Base-by-base conservation (phyloP, 2,329 filamentous ascomycete genomes). In the Curvularia eragrostidis region DNA sequence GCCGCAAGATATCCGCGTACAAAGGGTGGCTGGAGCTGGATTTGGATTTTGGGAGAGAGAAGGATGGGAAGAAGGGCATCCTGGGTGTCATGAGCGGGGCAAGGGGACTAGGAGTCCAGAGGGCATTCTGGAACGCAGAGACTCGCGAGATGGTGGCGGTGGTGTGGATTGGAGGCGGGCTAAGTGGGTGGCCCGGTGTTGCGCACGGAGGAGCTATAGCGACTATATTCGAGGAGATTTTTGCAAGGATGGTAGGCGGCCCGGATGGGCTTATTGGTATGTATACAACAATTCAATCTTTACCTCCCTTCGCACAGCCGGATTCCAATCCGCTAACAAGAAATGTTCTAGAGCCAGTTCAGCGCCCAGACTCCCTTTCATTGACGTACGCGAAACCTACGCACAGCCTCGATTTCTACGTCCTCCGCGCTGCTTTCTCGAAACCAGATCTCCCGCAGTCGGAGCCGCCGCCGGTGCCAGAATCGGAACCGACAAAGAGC, bases 151-250 rank as follows among this genome's bases (percentile, higher is more conserved):
- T 87, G 32, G 78, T 88, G 10, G 84, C 82, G 48, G 81, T 93
- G n/a, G 79, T 93, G 4, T 90, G 83, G 80, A 82, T 93, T 52
- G 91, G 90, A 6, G 74, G 80, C n/a, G 84, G 81, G 1, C 71
- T 89, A 19, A 80, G 83, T 47, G 90, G 91, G 3, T 93, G 89
- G 88, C 90, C 90, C 1, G 83, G 84, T 12, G 81, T 90, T 39
- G 86, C 87, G 50, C 90, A 94, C 77, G 90, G 90, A 54, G 90
- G 90, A 13, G 81, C 83, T 6, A 81, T 90, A 48, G 88, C 87
- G 7, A 91, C 87, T 0, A 74, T 91, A 3, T 76, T 93, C 36
- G 85, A 91, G 72, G 90, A 93, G 78, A 84, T 83, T 50, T 80
- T 91, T 60, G 86, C 87, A n/a, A 81, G 88, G 42, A 87, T 85